These are phyloP conservation scores for Ammopiptanthus mongolicus DNA, from an alignment of 306 rosid genomes.

Conservation along the genomic window DNA sequence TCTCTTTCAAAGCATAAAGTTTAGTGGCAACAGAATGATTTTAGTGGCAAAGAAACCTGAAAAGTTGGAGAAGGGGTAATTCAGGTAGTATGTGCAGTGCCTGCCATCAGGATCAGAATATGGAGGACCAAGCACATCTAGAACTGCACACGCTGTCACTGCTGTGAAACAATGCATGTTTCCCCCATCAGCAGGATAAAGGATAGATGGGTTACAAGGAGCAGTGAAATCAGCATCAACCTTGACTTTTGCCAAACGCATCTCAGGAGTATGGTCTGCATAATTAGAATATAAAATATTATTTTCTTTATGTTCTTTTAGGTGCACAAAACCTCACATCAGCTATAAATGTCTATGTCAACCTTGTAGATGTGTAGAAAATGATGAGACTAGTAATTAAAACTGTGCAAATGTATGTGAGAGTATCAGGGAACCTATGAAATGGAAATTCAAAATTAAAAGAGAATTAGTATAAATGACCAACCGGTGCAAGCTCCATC, in stretches of 20 bases:
- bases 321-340: no score
- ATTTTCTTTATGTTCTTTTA: not conserved
- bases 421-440: no score
- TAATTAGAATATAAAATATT: not conserved
- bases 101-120: conserved; percentile 76
- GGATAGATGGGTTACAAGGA: conserved; percentile 73
- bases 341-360: no score
- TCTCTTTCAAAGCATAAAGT: not conserved
- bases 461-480: not conserved
- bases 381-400: no score
- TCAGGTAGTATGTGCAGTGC: conserved; percentile 74
- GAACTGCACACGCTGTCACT: conserved; percentile 84
- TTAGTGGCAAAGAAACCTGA: conserved; percentile 44
- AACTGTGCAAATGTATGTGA: no score
- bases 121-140: conserved; percentile 98
- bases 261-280: conserved; percentile 42
- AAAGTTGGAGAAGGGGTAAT: conserved; percentile 50
- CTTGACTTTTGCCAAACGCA: conserved; percentile 69
- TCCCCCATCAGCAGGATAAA: conserved; percentile 90
- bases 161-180: conserved; percentile 96
- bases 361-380: no score
- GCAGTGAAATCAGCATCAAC: conserved; percentile 66
- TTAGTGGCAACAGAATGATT: not conserved
- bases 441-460: not conserved
- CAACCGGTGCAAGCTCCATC: not conserved